Evolutionary conservation across 2,329 filamentous ascomycete genomes (phyloP).

Genomic region (Talaromyces sp.): DNA sequence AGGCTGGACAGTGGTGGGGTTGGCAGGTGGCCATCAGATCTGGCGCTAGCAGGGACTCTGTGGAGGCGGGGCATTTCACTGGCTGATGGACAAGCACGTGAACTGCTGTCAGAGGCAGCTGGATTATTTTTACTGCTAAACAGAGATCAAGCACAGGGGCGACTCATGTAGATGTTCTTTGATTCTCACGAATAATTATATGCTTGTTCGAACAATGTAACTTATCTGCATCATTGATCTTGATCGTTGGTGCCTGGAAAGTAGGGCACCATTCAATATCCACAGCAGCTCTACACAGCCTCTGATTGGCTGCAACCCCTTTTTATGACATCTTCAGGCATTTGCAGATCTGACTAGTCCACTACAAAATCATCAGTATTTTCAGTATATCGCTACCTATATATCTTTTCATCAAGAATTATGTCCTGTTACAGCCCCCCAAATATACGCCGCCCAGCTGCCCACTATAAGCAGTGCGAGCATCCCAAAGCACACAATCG

Average conservation of each 20-base stretch:
- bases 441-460: slow-evolving; percentile 55
- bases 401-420: slow-evolving; percentile 29
- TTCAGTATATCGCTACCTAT: no score
- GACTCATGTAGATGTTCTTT: neutral
- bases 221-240: neutral
- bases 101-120: slow-evolving; percentile 3
- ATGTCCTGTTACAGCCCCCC: slow-evolving; percentile 58
- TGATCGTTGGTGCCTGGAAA: neutral
- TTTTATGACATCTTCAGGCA: neutral
- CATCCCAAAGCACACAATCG: slow-evolving; percentile 44
- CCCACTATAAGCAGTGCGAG: slow-evolving; percentile 53
- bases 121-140: neutral
- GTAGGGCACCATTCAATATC: neutral
- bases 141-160: neutral
- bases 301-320: slow-evolving; percentile 2
- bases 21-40: neutral
- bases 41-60: neutral
- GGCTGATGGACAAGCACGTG: neutral
- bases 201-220: neutral
- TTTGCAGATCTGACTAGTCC: neutral
- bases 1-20: neutral
- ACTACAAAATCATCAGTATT: neutral
- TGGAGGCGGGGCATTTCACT: slow-evolving; percentile 8
- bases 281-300: neutral
- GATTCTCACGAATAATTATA: neutral